A percentile compares a stretch with the other conserved stretches of the same genome.
Evolutionary conservation across 2,329 filamentous ascomycete species (phyloP).

Genomic region (Aspergillus sp.): DNA sequence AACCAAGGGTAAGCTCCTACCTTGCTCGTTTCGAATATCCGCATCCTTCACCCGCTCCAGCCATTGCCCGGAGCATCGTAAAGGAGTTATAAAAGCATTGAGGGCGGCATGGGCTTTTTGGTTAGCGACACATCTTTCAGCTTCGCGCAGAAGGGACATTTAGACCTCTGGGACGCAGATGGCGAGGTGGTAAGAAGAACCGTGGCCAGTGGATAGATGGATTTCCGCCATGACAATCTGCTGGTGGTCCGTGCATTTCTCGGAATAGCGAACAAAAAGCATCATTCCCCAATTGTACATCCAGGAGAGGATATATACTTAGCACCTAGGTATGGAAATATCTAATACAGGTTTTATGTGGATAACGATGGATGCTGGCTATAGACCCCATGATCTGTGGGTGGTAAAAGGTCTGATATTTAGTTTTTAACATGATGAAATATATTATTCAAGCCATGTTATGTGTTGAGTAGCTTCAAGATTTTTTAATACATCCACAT

Average conservation of each 20-base stretch:
- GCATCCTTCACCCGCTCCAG: constrained; percentile 32
- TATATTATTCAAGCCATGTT: no score
- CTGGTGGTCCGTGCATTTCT: constrained; percentile 1
- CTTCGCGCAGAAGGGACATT: constrained; percentile 43
- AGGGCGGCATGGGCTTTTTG: constrained; percentile 29
- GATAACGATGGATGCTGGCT: no score
- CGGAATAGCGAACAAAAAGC: background rate
- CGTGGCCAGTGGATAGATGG: background rate
- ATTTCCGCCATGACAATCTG: background rate
- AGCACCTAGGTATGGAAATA: no score
- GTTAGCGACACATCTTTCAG: constrained; percentile 39
- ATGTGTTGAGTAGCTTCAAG: no score
- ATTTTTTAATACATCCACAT: no score
- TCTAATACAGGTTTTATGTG: no score
- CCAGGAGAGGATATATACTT: no score
- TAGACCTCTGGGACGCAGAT: constrained; percentile 11
- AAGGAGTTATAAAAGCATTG: constrained; percentile 39
- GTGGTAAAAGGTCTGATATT: no score
- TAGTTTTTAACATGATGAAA: no score
- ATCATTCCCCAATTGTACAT: no score
- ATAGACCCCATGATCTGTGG: no score
- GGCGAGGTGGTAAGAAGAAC: background rate
- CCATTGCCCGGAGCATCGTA: constrained; percentile 30
- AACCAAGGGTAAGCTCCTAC: constrained; percentile 13
- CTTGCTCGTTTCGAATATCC: constrained; percentile 29